Percentiles rank a stretch among this genome's conserved stretches.
These are phyloP conservation scores for Xylaria sp. DNA, from an alignment of 2,329 filamentous ascomycete species.

Conservation along the genomic window DNA sequence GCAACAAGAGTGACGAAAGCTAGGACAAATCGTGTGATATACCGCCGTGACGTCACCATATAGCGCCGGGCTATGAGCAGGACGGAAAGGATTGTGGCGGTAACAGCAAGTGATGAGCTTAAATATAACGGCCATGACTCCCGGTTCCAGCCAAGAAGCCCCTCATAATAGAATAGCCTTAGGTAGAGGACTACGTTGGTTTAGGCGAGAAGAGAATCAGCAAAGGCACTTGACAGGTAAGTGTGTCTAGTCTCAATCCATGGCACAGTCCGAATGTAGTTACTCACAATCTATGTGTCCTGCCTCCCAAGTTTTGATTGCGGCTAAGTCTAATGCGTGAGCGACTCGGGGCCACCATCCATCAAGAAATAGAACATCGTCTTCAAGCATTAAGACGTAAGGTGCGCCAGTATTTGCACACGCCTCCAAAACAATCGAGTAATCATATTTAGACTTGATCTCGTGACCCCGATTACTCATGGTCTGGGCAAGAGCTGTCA, in stretches of 20 bases:
- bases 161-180: constrained; percentile 46
- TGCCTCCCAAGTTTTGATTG: no score
- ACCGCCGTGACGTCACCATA: constrained; percentile 3
- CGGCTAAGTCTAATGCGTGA: no score
- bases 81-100: neutral
- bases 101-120: constrained; percentile 20
- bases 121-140: constrained; percentile 45
- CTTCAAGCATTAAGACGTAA: no score
- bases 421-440: no score
- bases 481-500: no score
- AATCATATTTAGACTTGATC: no score
- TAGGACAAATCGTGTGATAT: constrained; percentile 38
- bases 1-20: neutral
- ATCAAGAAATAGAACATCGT: no score
- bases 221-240: neutral
- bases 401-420: no score
- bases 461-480: no score
- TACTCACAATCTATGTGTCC: no score
- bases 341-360: no score
- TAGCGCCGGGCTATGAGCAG: constrained; percentile 23
- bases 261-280: neutral
- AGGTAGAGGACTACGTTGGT: constrained; percentile 44
- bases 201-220: constrained; percentile 1
- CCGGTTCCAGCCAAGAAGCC: constrained; percentile 46
- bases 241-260: neutral